Base-by-base conservation (phyloP, 2,329 filamentous ascomycete species). In the Akanthomyces dipterigenus region DNA sequence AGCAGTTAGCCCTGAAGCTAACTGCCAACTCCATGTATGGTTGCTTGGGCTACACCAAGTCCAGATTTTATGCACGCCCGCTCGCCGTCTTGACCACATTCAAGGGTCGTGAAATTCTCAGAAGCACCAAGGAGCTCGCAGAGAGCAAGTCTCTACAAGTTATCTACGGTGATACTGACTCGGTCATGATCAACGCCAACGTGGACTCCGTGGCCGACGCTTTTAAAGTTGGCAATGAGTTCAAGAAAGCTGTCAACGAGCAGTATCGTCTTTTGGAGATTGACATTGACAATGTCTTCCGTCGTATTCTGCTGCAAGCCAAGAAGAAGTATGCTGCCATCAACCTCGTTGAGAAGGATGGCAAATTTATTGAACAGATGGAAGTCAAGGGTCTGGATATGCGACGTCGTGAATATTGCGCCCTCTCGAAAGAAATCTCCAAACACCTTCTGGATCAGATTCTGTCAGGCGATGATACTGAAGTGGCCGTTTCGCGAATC, bases 11-110 rank as follows among this genome's bases (percentile, higher is more conserved):
- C 31, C 78, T 99, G 70, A 99, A 99, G 77, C 85, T 99, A 57
- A 99, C 96, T 48, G 95, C 95, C 70, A 99, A 99, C 78, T 98
- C 93, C 66, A 99, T 99, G 96, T 99, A 99, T 74, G 95, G 95
- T 67, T 99, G 95, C 82, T 79, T 99, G 74, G 95, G 95, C 67
- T 99, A 97, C 73, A 93, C 91, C 14, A 96, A 93, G 72, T 98
- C 95, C 62, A 90, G 95, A 55, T 99, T 99, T 78, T 99, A 99
- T 70, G 95, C 95, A 63, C 87, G 95, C 61, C 95, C 95, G 12
- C 81, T 99, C 53, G 95, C 95, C 62, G 91, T 98, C 76, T 88
- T 99, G 72, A 98, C 93, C 3, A 99, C 95, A 0, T 96, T 88
- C 78, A 98, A 99, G 75, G 95, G 95, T 62, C 91, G 95, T 79